Evolutionary conservation across 2,329 filamentous ascomycete species (phyloP).

Genomic region (Dactylonectria estremocensis): DNA sequence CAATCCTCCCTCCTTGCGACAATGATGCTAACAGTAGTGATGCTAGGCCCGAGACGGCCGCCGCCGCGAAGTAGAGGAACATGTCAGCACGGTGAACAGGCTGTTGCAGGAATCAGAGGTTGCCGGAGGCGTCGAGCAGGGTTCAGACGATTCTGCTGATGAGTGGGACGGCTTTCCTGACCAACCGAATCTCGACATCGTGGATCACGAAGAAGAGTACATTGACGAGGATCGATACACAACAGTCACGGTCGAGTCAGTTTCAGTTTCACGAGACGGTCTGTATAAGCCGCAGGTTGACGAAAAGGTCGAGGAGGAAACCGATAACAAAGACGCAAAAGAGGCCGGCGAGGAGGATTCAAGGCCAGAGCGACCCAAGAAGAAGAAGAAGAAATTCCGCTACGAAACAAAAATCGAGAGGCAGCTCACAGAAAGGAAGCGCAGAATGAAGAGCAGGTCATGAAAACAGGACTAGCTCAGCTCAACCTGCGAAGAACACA

Average conservation of each 20-base stretch:
- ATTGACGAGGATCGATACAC: conserved; percentile 97
- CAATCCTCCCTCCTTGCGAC: not conserved
- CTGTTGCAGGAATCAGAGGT: conserved; percentile 74
- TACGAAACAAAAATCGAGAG: conserved; percentile 93
- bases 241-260: conserved; percentile 92
- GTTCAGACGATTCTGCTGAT: conserved; percentile 62
- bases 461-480: conserved; percentile 38
- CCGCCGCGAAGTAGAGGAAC: conserved; percentile 84
- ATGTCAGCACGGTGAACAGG: conserved; percentile 83
- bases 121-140: conserved; percentile 58
- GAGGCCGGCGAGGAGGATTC: conserved; percentile 48
- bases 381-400: conserved; percentile 91
- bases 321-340: conserved; percentile 44
- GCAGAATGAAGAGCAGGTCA: conserved; percentile 74
- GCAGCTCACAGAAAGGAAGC: conserved; percentile 79
- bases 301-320: conserved; percentile 56
- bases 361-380: conserved; percentile 70
- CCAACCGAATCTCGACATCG: conserved; percentile 60
- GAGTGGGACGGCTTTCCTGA: conserved; percentile 80
- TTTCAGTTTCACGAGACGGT: conserved; percentile 83
- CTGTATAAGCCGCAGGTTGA: conserved; percentile 68
- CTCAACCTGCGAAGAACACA: conserved; percentile 23
- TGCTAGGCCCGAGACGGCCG: conserved; percentile 85
- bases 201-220: conserved; percentile 93
- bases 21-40: conserved; percentile 31